Evolutionary conservation across 768 basidiomycete species (phyloP), one percentile per base, ranked within the genome.

Genomic region (Lenzites betulinus): DNA sequence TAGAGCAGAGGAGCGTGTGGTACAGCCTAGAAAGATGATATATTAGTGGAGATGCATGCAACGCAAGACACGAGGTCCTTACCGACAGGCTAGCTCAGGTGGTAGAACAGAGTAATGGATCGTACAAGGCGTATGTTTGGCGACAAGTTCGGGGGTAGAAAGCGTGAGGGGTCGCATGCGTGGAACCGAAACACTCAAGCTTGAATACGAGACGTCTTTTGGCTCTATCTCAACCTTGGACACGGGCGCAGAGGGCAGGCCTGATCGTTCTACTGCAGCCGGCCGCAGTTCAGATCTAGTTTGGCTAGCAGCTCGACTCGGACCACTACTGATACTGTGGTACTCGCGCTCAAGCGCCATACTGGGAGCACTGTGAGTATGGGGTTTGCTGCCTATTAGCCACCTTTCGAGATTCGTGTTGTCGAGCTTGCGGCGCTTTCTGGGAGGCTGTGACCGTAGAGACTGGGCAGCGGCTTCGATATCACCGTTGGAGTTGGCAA

Each of bases 61-160:
- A n/a, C n/a, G n/a, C n/a, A n/a, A n/a, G n/a, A n/a, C n/a, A n/a
- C n/a, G n/a, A n/a, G n/a, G n/a, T n/a, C n/a, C 70, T 23, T 23
- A 71, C 70, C 69, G 44, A 42, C 83, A 91, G 0, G 92, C 92
- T n/a, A 93, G 81, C 48, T 91, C 87, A 2, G 84, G 81, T 7
- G 92, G 89, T 11, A 93, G 80, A 22, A 89, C 69, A 13, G 86
- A 83, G 18, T 76, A 72, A 70, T 93, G 90, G 41, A 92, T 69
- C 1, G 92, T 92, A 61, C 89, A 92, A 0, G 92, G 88, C 0
- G 84, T 88, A 69, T 93, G 82, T 63, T 83, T 69, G 26, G 86
- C 79, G 2, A 93, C 83, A 73, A 90, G 76, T 18, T 77, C 72
- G 18, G 91, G 84, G 46, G 77, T 87, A 7, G 81, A 75, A 2